These are phyloP conservation scores for Lactifluus piperatus DNA, from an alignment of 768 basidiomycete genomes.

Conservation along the genomic window DNA sequence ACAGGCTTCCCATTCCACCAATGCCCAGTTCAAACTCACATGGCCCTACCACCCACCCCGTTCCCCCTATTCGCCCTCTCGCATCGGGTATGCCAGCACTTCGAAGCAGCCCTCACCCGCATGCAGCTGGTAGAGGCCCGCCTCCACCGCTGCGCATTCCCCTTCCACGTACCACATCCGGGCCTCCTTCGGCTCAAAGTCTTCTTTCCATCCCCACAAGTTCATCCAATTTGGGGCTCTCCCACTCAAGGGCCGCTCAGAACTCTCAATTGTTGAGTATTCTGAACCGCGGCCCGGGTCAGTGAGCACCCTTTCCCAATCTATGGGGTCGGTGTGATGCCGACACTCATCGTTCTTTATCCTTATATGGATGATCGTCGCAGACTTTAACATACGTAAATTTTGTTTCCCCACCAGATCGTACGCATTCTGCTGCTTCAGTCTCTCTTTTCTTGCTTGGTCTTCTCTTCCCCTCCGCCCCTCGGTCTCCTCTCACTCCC, in stretches of 20 bases:
- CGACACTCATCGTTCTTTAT: slow-evolving; percentile 1
- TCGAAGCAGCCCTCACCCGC: slow-evolving; percentile 10
- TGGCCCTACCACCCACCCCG: neutral
- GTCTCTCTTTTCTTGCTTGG: slow-evolving; percentile 10
- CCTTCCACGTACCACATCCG: slow-evolving; percentile 6
- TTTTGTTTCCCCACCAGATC: slow-evolving; percentile 8
- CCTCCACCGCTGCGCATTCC: slow-evolving; percentile 12
- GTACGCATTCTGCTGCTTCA: slow-evolving; percentile 6
- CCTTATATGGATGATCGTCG: slow-evolving; percentile 17
- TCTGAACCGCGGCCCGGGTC: slow-evolving; percentile 14
- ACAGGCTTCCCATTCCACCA: slow-evolving; percentile 7
- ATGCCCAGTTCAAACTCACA: slow-evolving; percentile 2
- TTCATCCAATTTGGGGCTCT: neutral
- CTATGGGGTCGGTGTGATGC: neutral
- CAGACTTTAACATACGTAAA: slow-evolving; percentile 15
- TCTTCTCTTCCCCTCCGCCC: neutral
- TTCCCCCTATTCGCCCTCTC: slow-evolving; percentile 8
- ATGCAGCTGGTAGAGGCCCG: neutral
- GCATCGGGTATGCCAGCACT: slow-evolving; percentile 5
- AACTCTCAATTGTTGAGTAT: slow-evolving; percentile 13
- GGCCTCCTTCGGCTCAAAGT: neutral
- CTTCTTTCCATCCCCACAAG: neutral
- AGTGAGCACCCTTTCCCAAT: slow-evolving; percentile 4
- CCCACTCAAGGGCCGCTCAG: neutral
- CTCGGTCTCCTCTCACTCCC: neutral